A percentile compares a stretch with the other conserved stretches of the same genome.
phyloP scores from a whole-genome alignment of 2,329 filamentous ascomycete species.

The Diplodia intermedia region DNA sequence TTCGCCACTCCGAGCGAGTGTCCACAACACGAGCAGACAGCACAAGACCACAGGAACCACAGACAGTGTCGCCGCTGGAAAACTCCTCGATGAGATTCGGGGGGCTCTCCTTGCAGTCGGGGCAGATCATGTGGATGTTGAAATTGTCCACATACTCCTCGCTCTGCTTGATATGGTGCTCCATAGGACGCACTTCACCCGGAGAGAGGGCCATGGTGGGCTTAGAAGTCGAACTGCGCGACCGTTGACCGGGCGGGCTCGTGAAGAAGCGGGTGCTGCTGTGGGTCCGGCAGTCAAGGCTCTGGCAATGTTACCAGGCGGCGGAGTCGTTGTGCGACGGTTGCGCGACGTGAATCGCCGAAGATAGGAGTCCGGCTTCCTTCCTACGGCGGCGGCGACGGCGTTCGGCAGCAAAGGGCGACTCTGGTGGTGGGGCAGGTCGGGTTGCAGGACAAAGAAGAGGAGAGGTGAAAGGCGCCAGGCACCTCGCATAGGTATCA shows the following conservation, averaged over 20 bases:
- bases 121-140: constrained; percentile 83
- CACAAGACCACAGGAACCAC: constrained; percentile 88
- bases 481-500: constrained; percentile 2
- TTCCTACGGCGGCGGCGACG: constrained; percentile 11
- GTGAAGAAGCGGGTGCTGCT: background rate
- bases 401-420: background rate
- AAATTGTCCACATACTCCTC: constrained; percentile 79
- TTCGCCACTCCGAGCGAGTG: constrained; percentile 96
- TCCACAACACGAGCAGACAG: constrained; percentile 92
- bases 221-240: background rate
- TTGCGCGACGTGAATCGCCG: constrained; percentile 1
- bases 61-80: constrained; percentile 90
- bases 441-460: constrained; percentile 26
- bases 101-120: constrained; percentile 89
- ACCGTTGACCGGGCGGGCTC: background rate
- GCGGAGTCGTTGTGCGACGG: background rate
- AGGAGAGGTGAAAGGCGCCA: constrained; percentile 9
- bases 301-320: background rate
- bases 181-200: constrained; percentile 53
- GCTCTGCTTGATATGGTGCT: constrained; percentile 41
- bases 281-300: background rate
- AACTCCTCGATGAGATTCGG: constrained; percentile 94
- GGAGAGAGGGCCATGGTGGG: constrained; percentile 46
- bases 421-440: background rate
- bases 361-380: background rate